Evolutionary conservation across 352 stramenopile genomes (phyloP), one percentile per base, ranked within the genome.

Genomic region (Globisporangium camurandrum): DNA sequence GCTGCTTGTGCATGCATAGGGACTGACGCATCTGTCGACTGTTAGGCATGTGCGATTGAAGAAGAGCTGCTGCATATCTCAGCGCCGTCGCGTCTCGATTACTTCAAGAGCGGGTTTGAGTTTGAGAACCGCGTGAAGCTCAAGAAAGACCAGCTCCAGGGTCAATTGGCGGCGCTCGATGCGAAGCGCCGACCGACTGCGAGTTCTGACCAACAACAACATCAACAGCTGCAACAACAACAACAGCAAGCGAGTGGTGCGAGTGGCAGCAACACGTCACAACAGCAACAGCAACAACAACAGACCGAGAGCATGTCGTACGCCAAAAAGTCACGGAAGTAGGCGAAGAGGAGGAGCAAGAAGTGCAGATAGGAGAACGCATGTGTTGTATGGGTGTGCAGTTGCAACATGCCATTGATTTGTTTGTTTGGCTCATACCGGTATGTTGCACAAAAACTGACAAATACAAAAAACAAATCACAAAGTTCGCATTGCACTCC

Each of bases 51-150:
- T 44, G 84, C 84, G 30, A 95, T 95, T 61, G 82, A 95, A 59
- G 84, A 95, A 44, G 84, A 95, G 51, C 59, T 95, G 58, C 62
- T 95, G 48, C 84, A 95, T 54, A 95, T 95, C 48, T 89, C 84
- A 46, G 81, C 84, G 27, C 84, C 81, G 52, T 93, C 81, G 51
- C 75, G 84, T 53, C 66, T 95, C 8, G 84, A 95, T 53, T 95
- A 95, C 69, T 95, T 95, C 48, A 95, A 95, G 68, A 91, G 82
- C 63, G 84, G 84, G 56, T 93, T 92, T 56, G 82, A 93, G 68
- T 95, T 95, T 56, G 81, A 95, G 60, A 92, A 91, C 58, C 84
- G 81, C 51, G 84, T 95, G 33, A 91, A 92, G 57, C 66, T 93
- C 45, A 95, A 95, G 69, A 89, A 90, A 47, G 80, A 95, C 49